Base-by-base conservation (phyloP, 2,329 filamentous ascomycete species). In the Aspergillus spinulosporus region DNA sequence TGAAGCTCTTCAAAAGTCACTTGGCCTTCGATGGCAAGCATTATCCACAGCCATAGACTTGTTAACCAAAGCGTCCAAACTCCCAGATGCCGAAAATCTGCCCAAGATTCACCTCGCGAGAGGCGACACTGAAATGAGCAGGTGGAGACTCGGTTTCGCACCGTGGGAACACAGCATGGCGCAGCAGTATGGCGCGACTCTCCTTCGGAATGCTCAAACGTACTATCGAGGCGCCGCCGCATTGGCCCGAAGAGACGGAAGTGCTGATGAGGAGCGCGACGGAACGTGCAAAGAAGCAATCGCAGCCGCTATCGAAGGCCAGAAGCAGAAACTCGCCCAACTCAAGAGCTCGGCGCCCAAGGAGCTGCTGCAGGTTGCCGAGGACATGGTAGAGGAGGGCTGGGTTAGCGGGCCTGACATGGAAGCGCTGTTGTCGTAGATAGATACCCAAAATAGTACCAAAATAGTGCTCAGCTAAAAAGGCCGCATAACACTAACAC, bases 171-270 rank as follows among this genome's bases (percentile, higher is more conserved):
- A 79, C 49, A 63, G 69, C 3, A 62, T 76, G 47, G 76, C 79
- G 3, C 66, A 71, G 28, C 75, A 76, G 48, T 80, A 81, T 63
- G 72, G 70, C 3, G 62, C 70, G 4, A 80, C 76, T 2, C 69
- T 85, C 9, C 65, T 83, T 37, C 78, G 77, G 53, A 86, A 86
- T 61, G 82, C 83, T 1, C 78, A 80, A 59, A 82, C 79, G 4
- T 85, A 82, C 63, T 86, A 84, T 62, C 77, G 80, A 21, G 82
- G 83, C 39, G 82, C 81, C 9, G 72, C 73, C 37, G 73, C 72
- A 36, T 59, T 76, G 6, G 74, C 74, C 3, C 66, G 66, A 31
- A 68, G 73, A 50, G 73, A 74, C 39, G 78, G 77, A 11, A 72
- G 75, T 5, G 58, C 48, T 2, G 75, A 79, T 26, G 76, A 78